A percentile compares a stretch with the other conserved stretches of the same genome.
phyloP scores from a whole-genome alignment of 495 filamentous ascomycete genomes.

The Amniculicola lignicola region DNA sequence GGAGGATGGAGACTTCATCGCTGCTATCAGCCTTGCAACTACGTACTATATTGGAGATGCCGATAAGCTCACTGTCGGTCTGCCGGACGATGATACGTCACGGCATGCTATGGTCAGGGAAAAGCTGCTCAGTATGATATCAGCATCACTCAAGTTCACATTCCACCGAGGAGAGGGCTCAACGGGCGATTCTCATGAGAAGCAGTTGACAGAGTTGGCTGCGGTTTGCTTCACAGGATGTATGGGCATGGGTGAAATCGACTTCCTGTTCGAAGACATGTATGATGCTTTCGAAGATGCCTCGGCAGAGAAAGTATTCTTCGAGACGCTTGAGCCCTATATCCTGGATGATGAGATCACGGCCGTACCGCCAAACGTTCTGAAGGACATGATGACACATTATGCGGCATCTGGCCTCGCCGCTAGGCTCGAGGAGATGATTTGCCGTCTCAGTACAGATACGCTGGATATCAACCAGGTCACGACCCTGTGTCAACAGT shows the following conservation, averaged over 20 bases:
- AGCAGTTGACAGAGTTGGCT: constrained; percentile 60
- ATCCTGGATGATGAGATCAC: constrained; percentile 75
- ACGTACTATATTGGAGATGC: constrained; percentile 85
- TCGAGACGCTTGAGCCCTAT: constrained; percentile 81
- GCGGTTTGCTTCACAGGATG: constrained; percentile 80
- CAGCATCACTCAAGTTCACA: constrained; percentile 85
- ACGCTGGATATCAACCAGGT: constrained; percentile 95
- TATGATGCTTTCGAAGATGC: constrained; percentile 86
- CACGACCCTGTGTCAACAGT: constrained; percentile 82
- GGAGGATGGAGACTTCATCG: constrained; percentile 91
- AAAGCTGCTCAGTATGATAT: constrained; percentile 89
- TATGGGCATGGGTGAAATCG: constrained; percentile 66
- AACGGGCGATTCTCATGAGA: constrained; percentile 44
- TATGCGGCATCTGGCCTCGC: constrained; percentile 70
- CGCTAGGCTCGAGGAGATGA: constrained; percentile 83
- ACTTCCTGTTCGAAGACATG: constrained; percentile 87
- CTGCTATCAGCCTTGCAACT: constrained; percentile 84
- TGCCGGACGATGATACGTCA: constrained; percentile 76
- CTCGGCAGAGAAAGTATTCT: constrained; percentile 67
- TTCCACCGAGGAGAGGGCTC: constrained; percentile 49
- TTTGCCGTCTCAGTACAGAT: constrained; percentile 84
- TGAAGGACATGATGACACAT: constrained; percentile 80
- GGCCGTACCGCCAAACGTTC: constrained; percentile 72
- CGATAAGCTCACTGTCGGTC: constrained; percentile 86
- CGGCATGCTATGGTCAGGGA: constrained; percentile 82